Evolutionary conservation across 2,329 filamentous ascomycete genomes (phyloP), one percentile per base, ranked within the genome.

Genomic region (Fulvia fulva): DNA sequence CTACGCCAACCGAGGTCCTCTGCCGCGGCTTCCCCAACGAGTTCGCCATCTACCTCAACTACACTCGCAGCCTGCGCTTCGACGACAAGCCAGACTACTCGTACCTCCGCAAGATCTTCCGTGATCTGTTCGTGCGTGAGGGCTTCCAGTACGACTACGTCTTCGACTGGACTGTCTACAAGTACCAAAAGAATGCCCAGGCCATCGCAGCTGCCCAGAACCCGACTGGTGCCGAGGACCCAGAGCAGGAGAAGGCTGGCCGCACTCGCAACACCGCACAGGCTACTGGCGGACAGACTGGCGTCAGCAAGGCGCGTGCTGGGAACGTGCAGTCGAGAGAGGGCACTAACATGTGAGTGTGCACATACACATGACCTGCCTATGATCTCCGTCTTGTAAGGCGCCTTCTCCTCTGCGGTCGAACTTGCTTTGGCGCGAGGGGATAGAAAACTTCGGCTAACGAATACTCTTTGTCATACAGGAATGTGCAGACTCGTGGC

Each of bases 61-160:
- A 99, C 83, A 97, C 93, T 55, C 90, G 94, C 63, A 97, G 92
- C 57, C 90, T 99, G 67, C 92, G 94, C 70, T 99, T 99, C 79
- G 94, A 99, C 75, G 94, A 99, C 82, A 97, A 97, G 87, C 94
- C 94, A 41, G 94, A 99, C 78, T 99, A 99, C 83, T 97, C 91
- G 67, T 99, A 99, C 80, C 89, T 99, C 58, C 91, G 94, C 79
- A 97, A 97, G 88, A 97, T 99, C 80, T 99, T 99, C 90, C 92
- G 94, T 64, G 94, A 99, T 75, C 87, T 99, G 60, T 99, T 99
- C 73, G 94, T 99, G 68, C 91, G 94, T 63, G 94, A 97, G 78
- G 94, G 93, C 57, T 99, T 97, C 87, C 94, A 99, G 81, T 97
- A 99, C 77, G 94, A 99, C 79, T 97, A 99, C 71, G 94, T 99